phyloP scores from a whole-genome alignment of 2,329 filamentous ascomycete species.

The Aspergillus fumigatus region DNA sequence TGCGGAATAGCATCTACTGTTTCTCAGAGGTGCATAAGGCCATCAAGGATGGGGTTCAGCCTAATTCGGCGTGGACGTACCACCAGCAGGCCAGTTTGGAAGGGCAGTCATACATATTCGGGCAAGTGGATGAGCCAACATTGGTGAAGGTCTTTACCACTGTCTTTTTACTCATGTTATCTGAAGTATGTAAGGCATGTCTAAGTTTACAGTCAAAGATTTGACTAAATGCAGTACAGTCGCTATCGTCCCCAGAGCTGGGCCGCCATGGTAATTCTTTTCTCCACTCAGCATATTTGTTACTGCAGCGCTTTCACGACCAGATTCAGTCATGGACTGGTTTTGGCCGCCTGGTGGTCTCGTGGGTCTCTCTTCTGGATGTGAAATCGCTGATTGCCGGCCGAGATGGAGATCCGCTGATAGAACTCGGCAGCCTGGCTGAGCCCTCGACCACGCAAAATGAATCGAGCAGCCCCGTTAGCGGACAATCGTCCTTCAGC shows the following conservation, averaged over 20 bases:
- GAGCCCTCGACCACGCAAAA: slow-evolving; percentile 2
- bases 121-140: slow-evolving; percentile 20
- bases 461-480: background rate
- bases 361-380: slow-evolving; percentile 33
- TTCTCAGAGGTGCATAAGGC: slow-evolving; percentile 31
- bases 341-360: slow-evolving; percentile 23
- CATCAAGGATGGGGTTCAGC: slow-evolving; percentile 21
- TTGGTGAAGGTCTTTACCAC: slow-evolving; percentile 25
- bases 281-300: slow-evolving; percentile 27
- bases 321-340: slow-evolving; percentile 27
- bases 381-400: slow-evolving; percentile 34
- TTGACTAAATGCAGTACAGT: slow-evolving; percentile 12
- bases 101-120: slow-evolving; percentile 24
- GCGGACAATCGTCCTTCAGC: slow-evolving; percentile 2
- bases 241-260: slow-evolving; percentile 25
- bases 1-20: slow-evolving; percentile 30
- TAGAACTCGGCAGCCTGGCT: slow-evolving; percentile 23
- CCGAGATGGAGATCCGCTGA: slow-evolving; percentile 31
- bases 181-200: slow-evolving; percentile 24
- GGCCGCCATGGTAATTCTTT: slow-evolving; percentile 25
- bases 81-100: slow-evolving; percentile 28
- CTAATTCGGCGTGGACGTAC: slow-evolving; percentile 26
- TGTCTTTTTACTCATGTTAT: slow-evolving; percentile 32
- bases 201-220: background rate
- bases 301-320: slow-evolving; percentile 26